Evolutionary conservation across 2,329 filamentous ascomycete species (phyloP).

Genomic region (Pyricularia pennisetigena): DNA sequence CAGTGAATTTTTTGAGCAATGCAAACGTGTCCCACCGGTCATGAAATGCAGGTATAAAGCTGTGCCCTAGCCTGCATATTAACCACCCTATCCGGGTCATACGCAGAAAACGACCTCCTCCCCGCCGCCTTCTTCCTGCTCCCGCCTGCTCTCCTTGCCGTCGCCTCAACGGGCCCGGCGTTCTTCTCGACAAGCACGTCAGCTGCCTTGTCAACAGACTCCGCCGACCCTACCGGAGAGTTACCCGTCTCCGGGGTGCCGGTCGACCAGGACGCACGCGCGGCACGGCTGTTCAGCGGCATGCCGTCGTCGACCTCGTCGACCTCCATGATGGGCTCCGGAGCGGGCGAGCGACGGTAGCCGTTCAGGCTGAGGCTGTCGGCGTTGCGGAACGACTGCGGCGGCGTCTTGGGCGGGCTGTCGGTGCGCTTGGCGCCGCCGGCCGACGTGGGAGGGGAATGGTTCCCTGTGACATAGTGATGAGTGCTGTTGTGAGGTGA

Average conservation of each 20-base stretch:
- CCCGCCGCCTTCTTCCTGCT: not conserved
- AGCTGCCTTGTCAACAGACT: too few species aligned
- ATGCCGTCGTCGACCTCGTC: not conserved
- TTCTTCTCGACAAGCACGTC: too few species aligned
- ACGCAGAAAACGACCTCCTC: not conserved
- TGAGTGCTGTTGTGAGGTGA: not conserved
- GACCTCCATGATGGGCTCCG: constrained; percentile 4
- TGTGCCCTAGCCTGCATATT: not conserved
- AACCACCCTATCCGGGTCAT: not conserved
- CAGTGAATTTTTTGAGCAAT: too few species aligned
- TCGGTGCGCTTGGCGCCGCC: not conserved
- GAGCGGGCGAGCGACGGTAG: constrained; percentile 1
- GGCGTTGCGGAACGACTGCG: not conserved
- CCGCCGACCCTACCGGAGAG: too few species aligned
- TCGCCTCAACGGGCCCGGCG: not conserved
- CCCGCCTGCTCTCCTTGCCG: not conserved
- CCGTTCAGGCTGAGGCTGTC: constrained; percentile 1
- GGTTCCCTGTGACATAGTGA: not conserved
- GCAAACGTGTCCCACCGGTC: not conserved
- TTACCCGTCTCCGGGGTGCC: not conserved
- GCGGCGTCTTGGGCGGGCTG: not conserved
- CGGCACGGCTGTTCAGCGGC: not conserved
- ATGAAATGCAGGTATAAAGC: not conserved
- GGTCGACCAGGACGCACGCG: not conserved
- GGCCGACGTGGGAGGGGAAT: not conserved